Evolutionary conservation across 2,329 filamentous ascomycete genomes (phyloP), one percentile per base, ranked within the genome.

Genomic region (Cordyceps javanica): DNA sequence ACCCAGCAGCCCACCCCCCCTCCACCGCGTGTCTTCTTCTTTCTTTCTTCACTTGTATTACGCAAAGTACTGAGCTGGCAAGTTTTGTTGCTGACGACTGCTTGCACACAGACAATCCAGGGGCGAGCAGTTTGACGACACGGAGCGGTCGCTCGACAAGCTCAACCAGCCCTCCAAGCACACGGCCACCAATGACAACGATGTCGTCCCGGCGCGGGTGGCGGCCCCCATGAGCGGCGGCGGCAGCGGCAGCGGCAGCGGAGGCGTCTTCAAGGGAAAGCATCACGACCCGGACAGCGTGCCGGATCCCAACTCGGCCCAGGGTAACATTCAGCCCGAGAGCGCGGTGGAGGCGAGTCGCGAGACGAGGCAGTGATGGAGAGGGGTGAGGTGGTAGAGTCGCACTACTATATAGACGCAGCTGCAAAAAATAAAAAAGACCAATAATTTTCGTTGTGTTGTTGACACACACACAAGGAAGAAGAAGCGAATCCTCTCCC

Each of bases 71-170:
- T n/a, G n/a, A n/a, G n/a, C n/a, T n/a, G n/a, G n/a, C n/a, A n/a
- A n/a, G n/a, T n/a, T n/a, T n/a, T n/a, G n/a, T n/a, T n/a, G n/a
- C n/a, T n/a, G n/a, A n/a, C n/a, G n/a, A n/a, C n/a, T n/a, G n/a
- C n/a, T n/a, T n/a, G n/a, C 5, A 36, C 32, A 9, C 32, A 79
- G 77, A 59, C 72, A 77, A 73, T 69, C 75, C 19, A 71, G 68
- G 4, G 76, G 76, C 38, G 61, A 72, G 51, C 70, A 75, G 51
- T 79, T 73, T 56, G 75, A 78, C 42, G 75, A 76, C 46, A 55
- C 65, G 13, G 75, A 76, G 34, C 75, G 76, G 0, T 75, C 75
- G 2, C 63, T 73, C 19, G 68, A 77, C 54, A 79, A 77, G 64
- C 49, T 72, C 32, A 36, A 57, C 25, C 57, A 62, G 36, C 48